A percentile compares a stretch with the other conserved stretches of the same genome.
These are phyloP conservation scores for Parietichytrium sp. DNA, from an alignment of 108 stramenopile genomes.

Conservation along the genomic window DNA sequence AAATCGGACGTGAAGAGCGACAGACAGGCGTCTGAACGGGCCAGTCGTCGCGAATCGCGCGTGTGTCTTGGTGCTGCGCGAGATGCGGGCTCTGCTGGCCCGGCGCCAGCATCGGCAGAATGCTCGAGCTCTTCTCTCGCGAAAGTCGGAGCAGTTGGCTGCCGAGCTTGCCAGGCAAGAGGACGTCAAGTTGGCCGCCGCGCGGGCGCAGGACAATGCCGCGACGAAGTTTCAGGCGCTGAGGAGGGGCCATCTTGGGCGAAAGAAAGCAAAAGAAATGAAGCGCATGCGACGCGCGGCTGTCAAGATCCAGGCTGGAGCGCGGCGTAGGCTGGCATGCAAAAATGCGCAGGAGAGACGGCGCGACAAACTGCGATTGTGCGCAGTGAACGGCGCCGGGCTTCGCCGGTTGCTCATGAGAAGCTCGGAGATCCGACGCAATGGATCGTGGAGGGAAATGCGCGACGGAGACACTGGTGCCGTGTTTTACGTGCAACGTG, in stretches of 20 bases:
- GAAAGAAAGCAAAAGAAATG: neutral
- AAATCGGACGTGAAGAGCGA: no score
- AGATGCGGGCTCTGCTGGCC: neutral
- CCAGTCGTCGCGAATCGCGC: no score
- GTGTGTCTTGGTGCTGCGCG: no score
- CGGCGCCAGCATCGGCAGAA: neutral
- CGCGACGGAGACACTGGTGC: slow-evolving; percentile 1
- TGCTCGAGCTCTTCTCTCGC: neutral
- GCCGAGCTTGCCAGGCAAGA: neutral
- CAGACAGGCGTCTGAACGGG: no score
- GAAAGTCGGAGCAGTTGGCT: neutral
- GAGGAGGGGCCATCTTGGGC: neutral
- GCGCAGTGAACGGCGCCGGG: neutral
- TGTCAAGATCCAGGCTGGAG: neutral
- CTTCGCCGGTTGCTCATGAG: neutral
- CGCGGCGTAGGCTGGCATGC: neutral
- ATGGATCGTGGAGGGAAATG: slow-evolving; percentile 8
- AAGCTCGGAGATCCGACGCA: neutral
- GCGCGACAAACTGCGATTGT: neutral
- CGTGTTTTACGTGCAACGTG: neutral
- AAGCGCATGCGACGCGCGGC: neutral
- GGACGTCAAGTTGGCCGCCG: neutral
- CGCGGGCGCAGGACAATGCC: neutral
- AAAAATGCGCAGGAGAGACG: neutral
- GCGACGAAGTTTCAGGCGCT: neutral